A percentile compares a stretch with the other conserved stretches of the same genome.
Conservation (phyloP, 495 filamentous ascomycete species). For the Aspergillus sclerotiicarbonarius region DNA sequence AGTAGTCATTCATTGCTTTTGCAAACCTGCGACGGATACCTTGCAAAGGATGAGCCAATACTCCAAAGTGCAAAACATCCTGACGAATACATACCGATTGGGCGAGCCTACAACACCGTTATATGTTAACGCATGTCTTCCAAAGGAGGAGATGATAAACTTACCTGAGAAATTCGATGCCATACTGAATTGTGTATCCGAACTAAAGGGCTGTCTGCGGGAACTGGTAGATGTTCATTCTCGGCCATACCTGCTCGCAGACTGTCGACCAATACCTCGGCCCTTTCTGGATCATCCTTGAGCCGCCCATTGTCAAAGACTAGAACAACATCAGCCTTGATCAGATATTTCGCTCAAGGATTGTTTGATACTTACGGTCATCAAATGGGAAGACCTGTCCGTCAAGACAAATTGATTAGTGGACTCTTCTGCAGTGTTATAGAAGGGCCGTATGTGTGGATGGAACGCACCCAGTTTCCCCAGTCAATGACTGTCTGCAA, state of each 20-base stretch:
- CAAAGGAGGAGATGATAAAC: neutral
- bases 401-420: neutral
- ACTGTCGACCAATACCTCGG: constrained; percentile 21
- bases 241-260: constrained; percentile 22
- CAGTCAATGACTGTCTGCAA: constrained; percentile 31
- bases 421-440: neutral
- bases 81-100: constrained; percentile 9
- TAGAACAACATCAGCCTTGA: constrained; percentile 6
- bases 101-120: constrained; percentile 5
- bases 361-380: constrained; percentile 19
- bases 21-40: constrained; percentile 26
- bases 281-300: constrained; percentile 21
- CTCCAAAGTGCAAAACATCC: neutral
- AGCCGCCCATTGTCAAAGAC: constrained; percentile 33
- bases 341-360: neutral
- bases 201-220: constrained; percentile 13
- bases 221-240: neutral
- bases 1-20: constrained; percentile 26
- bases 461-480: constrained; percentile 30
- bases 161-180: constrained; percentile 15
- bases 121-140: neutral
- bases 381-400: constrained; percentile 28
- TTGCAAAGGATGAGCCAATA: neutral
- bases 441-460: neutral
- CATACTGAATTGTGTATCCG: constrained; percentile 22